Evolutionary conservation across 23 red algal genomes (phyloP), one percentile per base, ranked within the genome.

Genomic region (Gracilaria vermiculophylla): DNA sequence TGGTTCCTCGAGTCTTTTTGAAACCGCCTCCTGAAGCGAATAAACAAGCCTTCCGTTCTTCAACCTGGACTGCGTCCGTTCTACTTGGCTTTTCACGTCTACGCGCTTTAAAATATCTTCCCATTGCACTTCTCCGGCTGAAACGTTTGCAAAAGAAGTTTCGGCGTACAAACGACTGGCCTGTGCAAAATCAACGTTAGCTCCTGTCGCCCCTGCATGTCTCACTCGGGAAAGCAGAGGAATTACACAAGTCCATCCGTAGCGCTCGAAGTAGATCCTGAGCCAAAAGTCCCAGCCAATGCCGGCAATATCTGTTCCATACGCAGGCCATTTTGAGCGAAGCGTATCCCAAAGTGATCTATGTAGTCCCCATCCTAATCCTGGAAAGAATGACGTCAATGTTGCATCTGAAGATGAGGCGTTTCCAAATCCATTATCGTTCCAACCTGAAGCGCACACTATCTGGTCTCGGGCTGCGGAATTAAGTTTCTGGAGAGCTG

Each of bases 281-380:
- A 91, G 53, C 70, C 72, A 78, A 32, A 57, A 81, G 48, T 91
- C 87, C 87, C 87, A 91, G 37, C 87, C 87, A 54, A 73, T 80
- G 16, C 58, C 76, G 0, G 53, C 76, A 16, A 56, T 66, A 44
- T 67, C 76, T 36, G 72, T 69, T 51, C 49, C 53, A 2, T 60
- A 67, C 8, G 53, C 34, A 5, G 85, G 71, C 85, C 85, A 89
- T 33, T 77, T 61, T 13, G 85, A 23, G 23, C 69, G 36, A 9
- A 62, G 51, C 7, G 11, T 25, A 14, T 93, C 71, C 90, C 90
- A 93, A 27, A 55, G 27, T 45, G 41, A 25, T 19, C 90, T 62
- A 32, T 45, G 58, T 28, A 93, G 50, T 14, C 28, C 61, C 90
- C 90, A 93, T 27, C 90, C 90, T 24, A 93, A 54, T n/a, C 90